phyloP scores from a whole-genome alignment of 2,329 filamentous ascomycete species.

The Sporothrix curviconia region DNA sequence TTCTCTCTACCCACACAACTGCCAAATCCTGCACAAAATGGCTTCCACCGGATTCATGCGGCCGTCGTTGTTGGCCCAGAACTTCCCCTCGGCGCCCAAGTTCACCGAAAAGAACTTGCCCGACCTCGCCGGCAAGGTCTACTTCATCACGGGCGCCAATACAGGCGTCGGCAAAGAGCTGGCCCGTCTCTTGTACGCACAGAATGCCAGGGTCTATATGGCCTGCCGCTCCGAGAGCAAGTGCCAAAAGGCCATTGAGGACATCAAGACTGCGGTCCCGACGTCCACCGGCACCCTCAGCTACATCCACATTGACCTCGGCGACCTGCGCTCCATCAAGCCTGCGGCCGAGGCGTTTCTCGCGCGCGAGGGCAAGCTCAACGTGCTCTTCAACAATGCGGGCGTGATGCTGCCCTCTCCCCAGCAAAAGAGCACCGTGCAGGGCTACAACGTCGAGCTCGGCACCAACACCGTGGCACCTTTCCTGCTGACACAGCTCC shows the following conservation, averaged over 20 bases:
- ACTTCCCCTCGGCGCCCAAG: slow-evolving; percentile 24
- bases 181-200: slow-evolving; percentile 42
- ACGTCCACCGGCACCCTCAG: slow-evolving; percentile 24
- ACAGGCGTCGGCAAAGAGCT: slow-evolving; percentile 42
- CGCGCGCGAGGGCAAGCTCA: slow-evolving; percentile 24
- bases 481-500: slow-evolving; percentile 22
- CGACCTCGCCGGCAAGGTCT: slow-evolving; percentile 30
- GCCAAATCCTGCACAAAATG: not conserved
- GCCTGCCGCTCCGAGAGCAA: slow-evolving; percentile 39
- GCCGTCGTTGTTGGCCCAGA: slow-evolving; percentile 17
- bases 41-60: not conserved
- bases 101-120: slow-evolving; percentile 29
- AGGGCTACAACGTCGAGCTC: slow-evolving; percentile 37
- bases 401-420: slow-evolving; percentile 30
- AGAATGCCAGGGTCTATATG: slow-evolving; percentile 45
- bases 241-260: slow-evolving; percentile 34
- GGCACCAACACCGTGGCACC: slow-evolving; percentile 20
- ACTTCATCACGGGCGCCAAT: slow-evolving; percentile 38
- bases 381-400: slow-evolving; percentile 37
- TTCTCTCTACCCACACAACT: not conserved
- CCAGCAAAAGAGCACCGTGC: slow-evolving; percentile 27
- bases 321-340: slow-evolving; percentile 24
- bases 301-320: slow-evolving; percentile 31
- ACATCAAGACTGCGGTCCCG: slow-evolving; percentile 27
- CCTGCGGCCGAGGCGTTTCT: slow-evolving; percentile 21